Conservation (phyloP, 306 rosid genomes). For the Trifolium dubium region DNA sequence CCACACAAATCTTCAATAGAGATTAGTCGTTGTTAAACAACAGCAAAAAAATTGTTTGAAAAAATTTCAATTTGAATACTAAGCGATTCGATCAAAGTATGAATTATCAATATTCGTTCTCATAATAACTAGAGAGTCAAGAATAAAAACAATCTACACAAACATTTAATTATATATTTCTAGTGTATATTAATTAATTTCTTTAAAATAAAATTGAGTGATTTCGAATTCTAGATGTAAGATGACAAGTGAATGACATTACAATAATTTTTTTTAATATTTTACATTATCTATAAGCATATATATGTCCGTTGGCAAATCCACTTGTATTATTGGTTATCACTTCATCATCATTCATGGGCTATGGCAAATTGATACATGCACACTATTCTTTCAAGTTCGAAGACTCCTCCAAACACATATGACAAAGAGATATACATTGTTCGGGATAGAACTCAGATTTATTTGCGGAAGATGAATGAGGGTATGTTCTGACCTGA, state of each 20-base stretch:
- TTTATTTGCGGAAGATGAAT: too few relatives aligned
- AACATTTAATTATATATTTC: too few relatives aligned
- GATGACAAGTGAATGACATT: conserved; percentile 14
- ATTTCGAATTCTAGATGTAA: not conserved
- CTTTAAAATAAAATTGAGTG: not conserved
- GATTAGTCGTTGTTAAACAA: too few relatives aligned
- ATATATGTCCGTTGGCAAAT: not conserved
- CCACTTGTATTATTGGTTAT: conserved; percentile 11
- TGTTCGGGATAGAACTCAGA: too few relatives aligned
- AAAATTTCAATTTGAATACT: too few relatives aligned
- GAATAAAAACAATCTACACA: too few relatives aligned
- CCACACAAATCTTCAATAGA: too few relatives aligned
- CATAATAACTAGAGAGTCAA: too few relatives aligned
- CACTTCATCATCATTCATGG: conserved; percentile 14
- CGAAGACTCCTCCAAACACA: conserved; percentile 11
- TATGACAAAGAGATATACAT: conserved; percentile 29
- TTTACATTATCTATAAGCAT: conserved; percentile 40
- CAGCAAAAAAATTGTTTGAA: too few relatives aligned
- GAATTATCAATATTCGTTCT: too few relatives aligned
- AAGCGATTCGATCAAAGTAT: too few relatives aligned
- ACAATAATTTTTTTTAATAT: not conserved
- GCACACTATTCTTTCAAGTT: conserved; percentile 1
- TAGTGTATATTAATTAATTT: not conserved
- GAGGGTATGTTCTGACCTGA: too few relatives aligned
- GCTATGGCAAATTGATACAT: not conserved